Base-by-base conservation (phyloP, 1,284 basidiomycete species). In the Wallemia mellicola region DNA sequence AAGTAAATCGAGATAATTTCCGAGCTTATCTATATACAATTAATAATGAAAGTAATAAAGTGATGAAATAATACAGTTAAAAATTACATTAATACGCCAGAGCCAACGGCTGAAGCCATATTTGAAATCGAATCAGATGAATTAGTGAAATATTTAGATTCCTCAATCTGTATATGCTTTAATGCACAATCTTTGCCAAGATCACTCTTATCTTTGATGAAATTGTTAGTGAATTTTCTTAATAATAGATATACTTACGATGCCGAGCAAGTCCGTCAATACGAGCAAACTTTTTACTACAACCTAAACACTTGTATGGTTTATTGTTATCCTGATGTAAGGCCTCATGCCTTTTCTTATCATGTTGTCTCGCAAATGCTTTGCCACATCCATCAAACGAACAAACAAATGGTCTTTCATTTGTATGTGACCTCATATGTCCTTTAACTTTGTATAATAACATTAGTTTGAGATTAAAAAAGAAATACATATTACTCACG, bases 331-430 rank as follows among this genome's bases (percentile, higher is more conserved):
- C 83, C 58, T 80, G 77, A 66, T 86, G 83, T 54, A 85, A 72
- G 63, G 82, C 79, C 66, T 86, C 82, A 64, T 86, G 83, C 1
- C 83, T 75, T 67, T 83, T 86, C 70, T 82, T 85, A 66, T 86
- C 83, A 64, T 86, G 82, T 68, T 84, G 82, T 60, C 82, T 69
- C n/a, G 83, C 82, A 63, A 86, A 86, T 32, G 81, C 80, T 70
- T 84, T 85, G 58, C 77, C 79, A 65, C 83, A 86, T 22, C 82
- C 83, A 0, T 83, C 82, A 81, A 82, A 86, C 66, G 82, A 80
- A 72, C 83, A 86, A 66, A 79, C 76, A 73, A 82, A 86, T 26
- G 83, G 83, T 63, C 83, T 79, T 69, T 86, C 83, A 66, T 83
- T 81, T 58, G 80, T 82, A 64, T 86, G 83, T n/a, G 80, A 82